These are phyloP conservation scores for Pseudopediastrum boryanum DNA, from an alignment of 139 green algal species.

Conservation along the genomic window DNA sequence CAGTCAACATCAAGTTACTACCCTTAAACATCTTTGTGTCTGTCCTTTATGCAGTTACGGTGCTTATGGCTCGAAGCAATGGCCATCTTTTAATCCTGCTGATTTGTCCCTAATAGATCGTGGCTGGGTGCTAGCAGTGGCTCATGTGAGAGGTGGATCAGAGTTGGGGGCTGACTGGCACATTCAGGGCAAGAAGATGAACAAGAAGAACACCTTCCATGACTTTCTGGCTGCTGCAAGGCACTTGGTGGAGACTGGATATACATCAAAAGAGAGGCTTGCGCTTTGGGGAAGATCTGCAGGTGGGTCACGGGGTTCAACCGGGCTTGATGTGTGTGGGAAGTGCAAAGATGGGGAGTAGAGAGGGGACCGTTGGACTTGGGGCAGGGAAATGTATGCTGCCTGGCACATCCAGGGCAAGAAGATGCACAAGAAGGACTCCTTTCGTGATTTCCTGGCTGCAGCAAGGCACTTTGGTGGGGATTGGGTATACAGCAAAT, in stretches of 20 bases:
- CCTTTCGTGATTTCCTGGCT: too few relatives aligned
- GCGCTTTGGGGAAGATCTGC: constrained; percentile 75
- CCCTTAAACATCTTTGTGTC: too few relatives aligned
- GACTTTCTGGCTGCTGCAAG: constrained; percentile 81
- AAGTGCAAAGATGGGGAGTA: too few relatives aligned
- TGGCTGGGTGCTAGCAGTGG: constrained; percentile 54
- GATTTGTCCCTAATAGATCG: constrained; percentile 65
- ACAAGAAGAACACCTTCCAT: constrained; percentile 64
- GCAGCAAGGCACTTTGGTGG: too few relatives aligned
- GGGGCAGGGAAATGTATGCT: constrained; percentile 75
- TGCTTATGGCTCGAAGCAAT: constrained; percentile 62
- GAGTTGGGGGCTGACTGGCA: constrained; percentile 81
- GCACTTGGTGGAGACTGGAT: constrained; percentile 63
- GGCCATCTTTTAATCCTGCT: constrained; percentile 56
- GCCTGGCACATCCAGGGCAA: constrained; percentile 67
- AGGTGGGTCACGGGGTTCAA: too few relatives aligned
- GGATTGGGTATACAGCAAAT: too few relatives aligned
- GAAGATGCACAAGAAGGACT: constrained; percentile 48
- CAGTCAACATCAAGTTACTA: constrained; percentile 12
- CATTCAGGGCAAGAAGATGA: constrained; percentile 33
- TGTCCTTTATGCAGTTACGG: constrained; percentile 65
- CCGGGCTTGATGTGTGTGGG: too few relatives aligned
- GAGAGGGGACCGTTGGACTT: too few relatives aligned
- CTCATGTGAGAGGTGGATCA: constrained; percentile 75
- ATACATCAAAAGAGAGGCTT: constrained; percentile 50